These are phyloP conservation scores for Gentiana straminea DNA, from an alignment of 257 asterid species.

Conservation along the genomic window DNA sequence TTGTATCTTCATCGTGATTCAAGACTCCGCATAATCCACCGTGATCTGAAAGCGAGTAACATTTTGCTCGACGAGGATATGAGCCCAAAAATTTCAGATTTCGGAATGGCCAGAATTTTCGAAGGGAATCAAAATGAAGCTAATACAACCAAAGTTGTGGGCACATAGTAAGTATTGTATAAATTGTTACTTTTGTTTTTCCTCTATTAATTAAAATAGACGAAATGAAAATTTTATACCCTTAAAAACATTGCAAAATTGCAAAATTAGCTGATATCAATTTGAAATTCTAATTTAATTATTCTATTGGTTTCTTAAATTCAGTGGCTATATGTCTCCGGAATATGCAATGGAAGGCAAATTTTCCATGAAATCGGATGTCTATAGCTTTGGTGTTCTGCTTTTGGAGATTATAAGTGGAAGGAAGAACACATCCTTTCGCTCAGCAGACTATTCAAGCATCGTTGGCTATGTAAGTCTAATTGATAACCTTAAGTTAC, in stretches of 20 bases:
- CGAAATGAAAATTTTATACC: too few species aligned
- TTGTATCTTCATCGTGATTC: slow-evolving; percentile 20
- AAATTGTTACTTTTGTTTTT: background rate
- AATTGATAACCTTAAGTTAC: background rate
- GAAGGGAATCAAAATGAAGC: slow-evolving; percentile 20
- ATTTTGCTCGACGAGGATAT: slow-evolving; percentile 22
- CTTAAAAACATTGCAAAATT: background rate
- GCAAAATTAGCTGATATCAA: too few species aligned
- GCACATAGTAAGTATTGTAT: slow-evolving; percentile 21
- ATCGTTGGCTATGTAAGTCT: slow-evolving; percentile 60
- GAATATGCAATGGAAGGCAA: slow-evolving; percentile 24
- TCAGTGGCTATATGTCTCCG: slow-evolving; percentile 32
- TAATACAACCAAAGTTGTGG: slow-evolving; percentile 25
- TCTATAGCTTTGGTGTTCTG: slow-evolving; percentile 28
- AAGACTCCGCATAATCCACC: slow-evolving; percentile 22
- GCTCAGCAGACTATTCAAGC: slow-evolving; percentile 39
- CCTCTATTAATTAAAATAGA: too few species aligned
- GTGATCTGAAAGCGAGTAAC: slow-evolving; percentile 29
- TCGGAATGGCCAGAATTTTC: slow-evolving; percentile 27
- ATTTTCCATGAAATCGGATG: slow-evolving; percentile 24
- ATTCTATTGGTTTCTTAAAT: background rate
- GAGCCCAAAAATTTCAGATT: slow-evolving; percentile 25
- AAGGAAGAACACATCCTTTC: slow-evolving; percentile 28
- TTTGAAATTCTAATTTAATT: background rate
- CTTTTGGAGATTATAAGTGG: slow-evolving; percentile 26